Evolutionary conservation across 805 yeast genomes (phyloP).

Genomic region (Pichia ethanolica): DNA sequence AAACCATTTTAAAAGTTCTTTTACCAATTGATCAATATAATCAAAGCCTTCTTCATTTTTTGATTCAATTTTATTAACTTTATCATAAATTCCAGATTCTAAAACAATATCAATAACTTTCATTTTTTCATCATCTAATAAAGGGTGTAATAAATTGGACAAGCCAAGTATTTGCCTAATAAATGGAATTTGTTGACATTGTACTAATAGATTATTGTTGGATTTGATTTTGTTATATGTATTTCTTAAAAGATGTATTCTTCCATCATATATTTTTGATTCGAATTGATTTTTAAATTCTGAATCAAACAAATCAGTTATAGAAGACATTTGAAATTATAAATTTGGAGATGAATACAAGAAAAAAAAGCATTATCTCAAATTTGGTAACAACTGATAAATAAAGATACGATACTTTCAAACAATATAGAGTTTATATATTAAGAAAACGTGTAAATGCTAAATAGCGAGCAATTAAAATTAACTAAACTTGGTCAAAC

Average conservation of each 20-base stretch:
- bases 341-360: too few species aligned
- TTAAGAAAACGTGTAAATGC: too few species aligned
- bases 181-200: neutral
- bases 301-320: neutral
- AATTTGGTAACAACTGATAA: too few species aligned
- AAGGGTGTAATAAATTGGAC: neutral
- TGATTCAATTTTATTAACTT: slow-evolving; percentile 27
- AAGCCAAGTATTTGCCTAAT: neutral
- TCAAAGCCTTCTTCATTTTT: slow-evolving; percentile 23
- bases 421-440: too few species aligned
- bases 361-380: too few species aligned
- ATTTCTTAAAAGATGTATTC: neutral
- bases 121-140: slow-evolving; percentile 33
- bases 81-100: slow-evolving; percentile 51
- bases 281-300: neutral
- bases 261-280: neutral
- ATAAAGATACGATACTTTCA: too few species aligned
- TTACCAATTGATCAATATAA: slow-evolving; percentile 51
- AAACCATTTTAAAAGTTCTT: slow-evolving; percentile 58
- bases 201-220: neutral
- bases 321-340: neutral
- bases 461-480: too few species aligned
- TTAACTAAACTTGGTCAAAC: too few species aligned
- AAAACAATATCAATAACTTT: slow-evolving; percentile 58
- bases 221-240: neutral